Base-by-base conservation (phyloP, 2,329 filamentous ascomycete genomes). In the Thelonectria blattea region DNA sequence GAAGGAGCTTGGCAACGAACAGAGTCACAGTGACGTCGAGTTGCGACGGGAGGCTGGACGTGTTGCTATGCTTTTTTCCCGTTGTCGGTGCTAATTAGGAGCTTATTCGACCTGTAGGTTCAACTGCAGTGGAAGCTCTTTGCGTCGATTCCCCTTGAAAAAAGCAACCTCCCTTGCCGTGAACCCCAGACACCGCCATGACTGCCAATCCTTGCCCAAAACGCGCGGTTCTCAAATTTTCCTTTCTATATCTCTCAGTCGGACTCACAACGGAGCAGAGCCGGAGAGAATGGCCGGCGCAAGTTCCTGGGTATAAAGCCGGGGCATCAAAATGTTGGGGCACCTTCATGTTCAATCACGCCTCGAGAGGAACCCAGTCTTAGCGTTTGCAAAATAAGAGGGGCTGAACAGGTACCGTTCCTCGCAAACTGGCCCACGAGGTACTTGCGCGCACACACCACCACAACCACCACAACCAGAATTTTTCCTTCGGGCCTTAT, bases 401-500 rank as follows among this genome's bases (percentile, higher is more conserved):
- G 41, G 39, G 58, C 53, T 51, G 52, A 56, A 20, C 9, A 43
- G 53, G 46, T 67, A 55, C 49, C 41, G 30, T 61, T 61, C 57
- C 61, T 53, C 61, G 61, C 49, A 52, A 34, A 8, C 22, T 17
- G 24, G 49, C 43, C 22, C 27, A 11, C 7, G 7, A 20, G 32
- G 37, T 62, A 55, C 58, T 32, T 51, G 37, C 48, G 20, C 15
- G 37, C 52, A 49, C 50, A 47, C 53, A 41, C 49, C 58, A 67
- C 51, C 58, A 66, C 68, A 65, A 65, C 27, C 65, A 68, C 34
- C 15, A 14, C 12, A 59, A 68, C 65, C 48, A 65, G 56, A 69
- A 67, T 67, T 70, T 70, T 70, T 70, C 70, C 64, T 37, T 51
- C 37, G n/a, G n/a, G 34, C 52, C 64, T 70, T 70, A 70, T 70